A percentile compares a stretch with the other conserved stretches of the same genome.
Conservation (phyloP, 129 eudicot species). For the Flaveria linearis region DNA sequence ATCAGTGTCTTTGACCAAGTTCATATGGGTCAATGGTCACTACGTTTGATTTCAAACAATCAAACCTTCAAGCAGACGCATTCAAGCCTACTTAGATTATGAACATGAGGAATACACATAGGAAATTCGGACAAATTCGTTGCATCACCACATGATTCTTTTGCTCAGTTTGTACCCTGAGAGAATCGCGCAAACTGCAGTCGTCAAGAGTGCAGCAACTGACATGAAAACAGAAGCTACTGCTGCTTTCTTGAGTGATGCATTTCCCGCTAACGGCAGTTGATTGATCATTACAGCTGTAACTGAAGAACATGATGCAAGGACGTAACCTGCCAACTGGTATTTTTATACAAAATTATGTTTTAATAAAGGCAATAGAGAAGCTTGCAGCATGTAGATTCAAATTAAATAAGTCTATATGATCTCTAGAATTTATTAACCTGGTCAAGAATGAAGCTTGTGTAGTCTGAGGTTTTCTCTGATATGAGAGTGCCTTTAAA, state of each 20-base stretch:
- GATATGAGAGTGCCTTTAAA: conserved; percentile 45
- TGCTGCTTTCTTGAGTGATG: conserved; percentile 48
- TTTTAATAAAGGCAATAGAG: background rate
- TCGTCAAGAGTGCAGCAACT: conserved; percentile 44
- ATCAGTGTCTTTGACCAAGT: background rate
- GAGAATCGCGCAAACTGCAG: conserved; percentile 45
- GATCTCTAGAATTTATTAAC: conserved; percentile 17
- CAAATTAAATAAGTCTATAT: background rate
- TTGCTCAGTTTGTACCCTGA: conserved; percentile 71
- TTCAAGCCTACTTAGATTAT: background rate
- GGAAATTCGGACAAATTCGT: background rate
- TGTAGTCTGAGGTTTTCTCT: conserved; percentile 56
- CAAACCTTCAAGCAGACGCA: background rate
- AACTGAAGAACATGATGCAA: conserved; percentile 56
- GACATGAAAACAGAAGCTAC: conserved; percentile 56
- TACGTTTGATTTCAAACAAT: background rate
- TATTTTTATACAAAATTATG: background rate
- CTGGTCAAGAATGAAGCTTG: conserved; percentile 67
- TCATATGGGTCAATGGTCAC: background rate
- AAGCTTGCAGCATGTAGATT: conserved; percentile 6
- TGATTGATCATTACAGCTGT: conserved; percentile 44
- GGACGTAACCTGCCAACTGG: conserved; percentile 66
- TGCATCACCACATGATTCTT: conserved; percentile 64
- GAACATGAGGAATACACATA: background rate
- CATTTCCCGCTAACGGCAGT: background rate